Percentiles rank a stretch among this genome's conserved stretches.
Conservation (phyloP, 1,284 basidiomycete genomes). For the Ganoderma meredithae region DNA sequence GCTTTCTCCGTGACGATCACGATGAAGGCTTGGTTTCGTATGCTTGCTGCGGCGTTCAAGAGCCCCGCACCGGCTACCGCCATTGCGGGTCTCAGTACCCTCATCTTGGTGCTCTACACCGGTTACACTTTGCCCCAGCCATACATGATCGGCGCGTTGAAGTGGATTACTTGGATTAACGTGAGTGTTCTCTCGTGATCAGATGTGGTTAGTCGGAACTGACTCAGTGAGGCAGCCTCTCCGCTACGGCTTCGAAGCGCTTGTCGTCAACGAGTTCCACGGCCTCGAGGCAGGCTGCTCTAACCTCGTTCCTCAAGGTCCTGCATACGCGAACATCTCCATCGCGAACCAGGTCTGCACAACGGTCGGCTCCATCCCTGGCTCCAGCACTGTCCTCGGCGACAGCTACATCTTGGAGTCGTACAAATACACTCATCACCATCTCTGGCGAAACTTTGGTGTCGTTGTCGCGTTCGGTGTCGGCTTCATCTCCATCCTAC, state of each 20-base stretch:
- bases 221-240: constrained; percentile 45
- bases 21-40: constrained; percentile 70
- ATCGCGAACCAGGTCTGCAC: constrained; percentile 68
- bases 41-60: constrained; percentile 60
- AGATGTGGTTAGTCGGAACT: background rate
- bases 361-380: constrained; percentile 59
- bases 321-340: constrained; percentile 60
- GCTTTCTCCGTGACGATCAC: constrained; percentile 57
- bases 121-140: constrained; percentile 59
- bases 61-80: constrained; percentile 64
- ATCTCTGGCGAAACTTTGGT: constrained; percentile 77
- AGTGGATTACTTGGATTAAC: constrained; percentile 72
- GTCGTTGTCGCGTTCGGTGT: constrained; percentile 61
- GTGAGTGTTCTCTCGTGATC: constrained; percentile 46
- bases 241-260: constrained; percentile 58
- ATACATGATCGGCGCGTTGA: constrained; percentile 67
- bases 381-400: constrained; percentile 56
- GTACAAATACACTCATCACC: constrained; percentile 65
- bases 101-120: constrained; percentile 55
- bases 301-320: constrained; percentile 52
- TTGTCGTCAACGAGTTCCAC: constrained; percentile 66
- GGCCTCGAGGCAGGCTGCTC: constrained; percentile 51
- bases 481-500: constrained; percentile 54
- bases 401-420: constrained; percentile 62
- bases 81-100: constrained; percentile 61